phyloP scores from a whole-genome alignment of 192 early-diverging fungal genomes.

The Backusella morwellensis region DNA sequence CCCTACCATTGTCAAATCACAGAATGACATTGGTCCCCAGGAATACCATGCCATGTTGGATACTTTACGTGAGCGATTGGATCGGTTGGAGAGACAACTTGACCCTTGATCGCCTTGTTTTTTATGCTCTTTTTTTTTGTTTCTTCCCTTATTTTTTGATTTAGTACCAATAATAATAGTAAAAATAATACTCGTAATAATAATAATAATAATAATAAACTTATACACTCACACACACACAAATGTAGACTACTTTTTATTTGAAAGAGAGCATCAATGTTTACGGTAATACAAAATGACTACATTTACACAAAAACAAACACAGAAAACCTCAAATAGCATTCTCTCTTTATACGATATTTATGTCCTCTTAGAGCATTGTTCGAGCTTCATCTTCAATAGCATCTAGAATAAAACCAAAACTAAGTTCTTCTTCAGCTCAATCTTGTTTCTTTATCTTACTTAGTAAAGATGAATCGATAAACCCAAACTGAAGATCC shows the following conservation, averaged over 20 bases:
- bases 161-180: neutral
- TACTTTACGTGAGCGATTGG: constrained; percentile 26
- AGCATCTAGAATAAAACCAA: neutral
- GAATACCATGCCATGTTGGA: constrained; percentile 28
- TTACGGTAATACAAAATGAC: neutral
- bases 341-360: too few relatives aligned
- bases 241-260: neutral
- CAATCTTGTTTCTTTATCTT: neutral
- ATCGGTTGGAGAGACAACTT: constrained; percentile 26
- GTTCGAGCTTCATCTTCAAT: neutral
- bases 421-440: neutral
- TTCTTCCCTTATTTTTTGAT: neutral
- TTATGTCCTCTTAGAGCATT: neutral
- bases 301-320: neutral
- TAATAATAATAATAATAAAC: neutral
- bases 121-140: neutral
- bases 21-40: constrained; percentile 27
- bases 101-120: constrained; percentile 1
- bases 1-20: constrained; percentile 30
- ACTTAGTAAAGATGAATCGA: neutral
- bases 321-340: neutral
- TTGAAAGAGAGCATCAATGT: neutral
- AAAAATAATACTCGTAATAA: neutral
- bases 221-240: neutral
- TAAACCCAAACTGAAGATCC: neutral